Percentiles rank a stretch among this genome's conserved stretches.
Conservation (phyloP, 2,329 filamentous ascomycete species). For the Colletotrichum sojae region DNA sequence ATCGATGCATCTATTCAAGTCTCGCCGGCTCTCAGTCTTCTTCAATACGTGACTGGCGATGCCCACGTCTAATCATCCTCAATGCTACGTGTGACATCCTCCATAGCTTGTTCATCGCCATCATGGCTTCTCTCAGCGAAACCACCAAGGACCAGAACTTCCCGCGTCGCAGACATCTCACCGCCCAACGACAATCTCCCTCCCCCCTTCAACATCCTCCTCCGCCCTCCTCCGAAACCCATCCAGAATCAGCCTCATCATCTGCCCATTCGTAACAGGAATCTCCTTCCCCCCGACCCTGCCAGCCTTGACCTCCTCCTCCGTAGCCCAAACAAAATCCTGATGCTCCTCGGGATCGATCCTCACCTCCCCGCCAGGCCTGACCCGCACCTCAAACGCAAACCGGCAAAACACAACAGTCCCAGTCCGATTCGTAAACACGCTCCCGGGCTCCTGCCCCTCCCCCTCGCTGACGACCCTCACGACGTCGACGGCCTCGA, state of each 20-base stretch:
- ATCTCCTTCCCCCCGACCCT: slow-evolving; percentile 48
- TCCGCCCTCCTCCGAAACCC: slow-evolving; percentile 48
- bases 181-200: not conserved
- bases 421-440: slow-evolving; percentile 54
- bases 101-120: too few relatives aligned
- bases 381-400: slow-evolving; percentile 55
- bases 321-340: slow-evolving; percentile 55
- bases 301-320: slow-evolving; percentile 53
- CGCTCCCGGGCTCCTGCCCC: slow-evolving; percentile 42
- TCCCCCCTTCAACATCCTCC: not conserved
- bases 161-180: not conserved
- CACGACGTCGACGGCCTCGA: slow-evolving; percentile 50
- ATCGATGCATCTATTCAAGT: too few relatives aligned
- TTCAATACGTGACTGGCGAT: too few relatives aligned
- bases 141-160: not conserved
- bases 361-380: slow-evolving; percentile 45
- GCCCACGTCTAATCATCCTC: too few relatives aligned
- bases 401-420: slow-evolving; percentile 50
- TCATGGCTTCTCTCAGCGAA: too few relatives aligned
- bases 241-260: slow-evolving; percentile 48
- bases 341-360: slow-evolving; percentile 59
- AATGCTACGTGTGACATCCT: too few relatives aligned
- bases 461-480: slow-evolving; percentile 48
- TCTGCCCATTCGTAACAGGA: slow-evolving; percentile 46
- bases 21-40: too few relatives aligned